Base-by-base conservation (phyloP, 2,329 filamentous ascomycete species). In the Anisogramma anomala region DNA sequence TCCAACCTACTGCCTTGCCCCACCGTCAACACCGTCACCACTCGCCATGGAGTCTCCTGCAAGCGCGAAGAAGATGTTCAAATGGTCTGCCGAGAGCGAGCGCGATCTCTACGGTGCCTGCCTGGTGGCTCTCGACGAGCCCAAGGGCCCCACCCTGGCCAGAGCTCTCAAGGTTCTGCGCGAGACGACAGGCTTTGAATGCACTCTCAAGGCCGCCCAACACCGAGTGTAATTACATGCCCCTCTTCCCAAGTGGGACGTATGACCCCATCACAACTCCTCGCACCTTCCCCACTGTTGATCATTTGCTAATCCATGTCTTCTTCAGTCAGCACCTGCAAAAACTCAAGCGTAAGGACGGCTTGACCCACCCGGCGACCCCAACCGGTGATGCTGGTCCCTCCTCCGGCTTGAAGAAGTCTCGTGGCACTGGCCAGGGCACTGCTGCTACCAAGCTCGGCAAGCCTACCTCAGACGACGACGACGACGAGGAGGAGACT, bases 371-470 rank as follows among this genome's bases (percentile, higher is more conserved):
- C 22, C 22, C 9, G 22, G 22, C 22, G 22, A 9, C 9, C 6
- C 22, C 22, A 9, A 32, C 36, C 11, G 45, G 26, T 11, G 23
- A 6, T 11, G 23, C 23, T 25, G 23, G 11, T 11, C 4, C 10
- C 6, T 11, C 10, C 26, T 8, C 26, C n/a, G 26, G 4, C 26
- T 4, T 5, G 4, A 28, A 28, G 26, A 28, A 28, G 26, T 6
- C 9, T 6, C 23, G 6, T 11, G 11, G 11, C 45, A 84, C 94
- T 58, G 66, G 73, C n/a, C 65, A 72, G 52, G 82, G 74, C 64
- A 82, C 86, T 53, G 73, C 84, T 61, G 88, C 84, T 1, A 82
- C 75, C 35, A 82, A 79, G 58, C 80, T 94, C 31, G 77, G 81
- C 20, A 74, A 81, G 55, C 65, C 87, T n/a, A 72, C 94, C 50